Evolutionary conservation across 768 basidiomycete genomes (phyloP), one percentile per base, ranked within the genome.

Genomic region (Auricularia auricula-judae): DNA sequence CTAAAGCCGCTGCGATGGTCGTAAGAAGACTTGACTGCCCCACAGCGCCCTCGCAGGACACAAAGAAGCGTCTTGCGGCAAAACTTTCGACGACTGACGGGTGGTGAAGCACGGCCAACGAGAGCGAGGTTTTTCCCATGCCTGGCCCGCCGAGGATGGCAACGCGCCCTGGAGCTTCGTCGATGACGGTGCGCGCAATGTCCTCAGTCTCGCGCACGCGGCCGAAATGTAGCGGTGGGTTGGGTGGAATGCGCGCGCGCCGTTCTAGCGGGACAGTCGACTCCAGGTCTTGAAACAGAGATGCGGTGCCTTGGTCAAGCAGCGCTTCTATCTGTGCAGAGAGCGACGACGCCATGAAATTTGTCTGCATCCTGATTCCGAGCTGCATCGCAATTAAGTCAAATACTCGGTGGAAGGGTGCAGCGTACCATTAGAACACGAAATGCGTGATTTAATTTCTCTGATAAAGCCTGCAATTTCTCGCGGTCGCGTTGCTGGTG

Each of bases 101-200:
- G 34, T 71, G 65, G 35, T 74, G 68, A 42, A 74, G 70, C 23
- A 76, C 71, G 2, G 74, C 73, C 5, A 76, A 70, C 1, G 78
- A 75, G 39, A 74, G 66, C 2, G 75, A 68, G 3, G 78, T 78
- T 67, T 79, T 79, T n/a, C 78, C 77, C 67, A 78, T 77, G 14
- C 78, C 78, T 3, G 76, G 78, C 2, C 63, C 42, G 7, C 72
- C 72, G 44, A 73, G 67, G 62, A 73, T 66, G 54, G 62, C 67
- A 60, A 63, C 59, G 34, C 14, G 65, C 12, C 7, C 56, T 5
- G 47, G 18, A 42, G 39, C 12, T 42, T 7, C 11, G 29, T n/a
- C 29, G 53, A 8, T 54, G 11, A n/a, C 11, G 8, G 29, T n/a
- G 29, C 39, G 39, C 7, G 12, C 39, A 14, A 54, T 18, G 18